Evolutionary conservation across 2,329 filamentous ascomycete genomes (phyloP), one percentile per base, ranked within the genome.

Genomic region (Penicillium palitans): DNA sequence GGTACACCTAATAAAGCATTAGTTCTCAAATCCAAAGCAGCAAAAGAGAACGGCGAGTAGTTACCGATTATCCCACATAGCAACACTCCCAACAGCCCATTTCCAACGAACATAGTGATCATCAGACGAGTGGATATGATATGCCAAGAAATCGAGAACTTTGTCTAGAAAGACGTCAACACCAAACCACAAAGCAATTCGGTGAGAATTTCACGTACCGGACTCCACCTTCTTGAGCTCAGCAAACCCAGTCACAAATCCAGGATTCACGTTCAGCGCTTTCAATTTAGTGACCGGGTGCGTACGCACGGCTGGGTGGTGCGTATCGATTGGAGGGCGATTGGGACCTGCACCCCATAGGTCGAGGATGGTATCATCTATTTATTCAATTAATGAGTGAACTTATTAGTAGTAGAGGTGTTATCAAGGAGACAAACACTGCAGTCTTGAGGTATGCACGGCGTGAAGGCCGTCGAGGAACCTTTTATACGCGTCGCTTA

Each of bases 71-170:
- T 83, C 81, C 80, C 80, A 83, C 68, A 83, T 78, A 1, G 80
- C 80, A 6, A 82, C 77, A 31, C 76, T 78, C 0, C 80, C 80
- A 7, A 79, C 76, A 0, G 73, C 67, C 80, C 81, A 83, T 59
- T 80, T 82, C 74, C 79, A 82, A 2, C 80, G 70, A 6, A 83
- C 80, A 25, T 74, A 74, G 61, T 81, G 80, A 60, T 83, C 81
- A 49, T 82, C 79, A 1, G 79, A 80, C 0, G 78, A 76, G 61
- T 81, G 79, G 29, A 82, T 76, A 61, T 82, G 80, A 50, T 75
- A 76, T 4, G 68, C 59, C 48, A 81, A 77, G 57, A 82, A 81
- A 50, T 80, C 77, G 0, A 81, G 68, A 5, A 81, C 65, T 66
- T 75, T 74, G 65, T 81, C 52, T 53, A 19, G 10, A 19, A 10